Evolutionary conservation across 2,329 filamentous ascomycete species (phyloP).

Genomic region (Hypomyces perniciosus): DNA sequence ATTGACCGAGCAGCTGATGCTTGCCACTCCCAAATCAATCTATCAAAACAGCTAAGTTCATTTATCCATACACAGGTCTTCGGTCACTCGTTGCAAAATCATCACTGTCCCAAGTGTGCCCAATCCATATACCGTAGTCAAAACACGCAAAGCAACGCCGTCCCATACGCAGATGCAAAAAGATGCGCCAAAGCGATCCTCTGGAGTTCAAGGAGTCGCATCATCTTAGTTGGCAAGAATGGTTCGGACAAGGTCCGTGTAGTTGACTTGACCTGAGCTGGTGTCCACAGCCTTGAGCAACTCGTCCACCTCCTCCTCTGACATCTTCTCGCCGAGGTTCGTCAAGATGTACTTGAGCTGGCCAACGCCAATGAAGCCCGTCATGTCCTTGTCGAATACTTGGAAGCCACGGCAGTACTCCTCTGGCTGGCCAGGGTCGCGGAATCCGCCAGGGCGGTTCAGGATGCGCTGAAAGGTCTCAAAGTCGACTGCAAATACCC

Average conservation of each 20-base stretch:
- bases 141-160: conserved; percentile 25
- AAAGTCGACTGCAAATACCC: conserved; percentile 70
- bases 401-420: conserved; percentile 99
- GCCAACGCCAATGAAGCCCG: conserved; percentile 93
- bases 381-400: conserved; percentile 99
- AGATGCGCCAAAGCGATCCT: conserved; percentile 12
- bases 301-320: conserved; percentile 97
- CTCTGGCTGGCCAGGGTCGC: conserved; percentile 93
- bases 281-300: conserved; percentile 97
- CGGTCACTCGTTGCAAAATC: conserved; percentile 6
- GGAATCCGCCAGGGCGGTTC: conserved; percentile 96
- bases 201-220: conserved; percentile 9
- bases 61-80: conserved; percentile 8
- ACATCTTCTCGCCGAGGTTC: conserved; percentile 98
- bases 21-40: neutral
- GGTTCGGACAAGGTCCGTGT: conserved; percentile 81
- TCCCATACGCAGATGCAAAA: conserved; percentile 29
- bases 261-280: conserved; percentile 94
- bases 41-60: conserved; percentile 2
- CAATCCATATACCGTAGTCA: conserved; percentile 12
- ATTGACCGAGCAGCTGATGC: neutral
- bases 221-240: conserved; percentile 69
- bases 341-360: conserved; percentile 98
- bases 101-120: conserved; percentile 9
- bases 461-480: conserved; percentile 95